Evolutionary conservation across 106 monocot species (phyloP).

Genomic region (Acorus gramineus): DNA sequence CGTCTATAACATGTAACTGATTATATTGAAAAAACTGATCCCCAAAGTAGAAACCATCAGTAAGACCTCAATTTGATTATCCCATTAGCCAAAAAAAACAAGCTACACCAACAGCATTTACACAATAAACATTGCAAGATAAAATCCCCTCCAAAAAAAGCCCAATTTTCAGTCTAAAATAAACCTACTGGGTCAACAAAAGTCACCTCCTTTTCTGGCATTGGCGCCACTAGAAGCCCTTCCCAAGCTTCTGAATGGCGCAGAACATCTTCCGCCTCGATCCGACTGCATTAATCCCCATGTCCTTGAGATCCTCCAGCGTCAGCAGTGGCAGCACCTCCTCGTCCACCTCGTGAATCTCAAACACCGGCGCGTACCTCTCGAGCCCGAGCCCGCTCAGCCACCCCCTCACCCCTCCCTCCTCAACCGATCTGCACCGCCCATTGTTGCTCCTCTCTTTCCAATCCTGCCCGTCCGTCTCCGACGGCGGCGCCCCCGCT

Average conservation of each 20-base stretch:
- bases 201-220: no score
- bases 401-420: conserved; percentile 49
- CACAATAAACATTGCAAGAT: no score
- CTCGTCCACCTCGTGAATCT: conserved; percentile 92
- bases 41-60: no score
- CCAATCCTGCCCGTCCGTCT: conserved; percentile 23
- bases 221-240: conserved; percentile 4
- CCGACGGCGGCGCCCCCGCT: no score
- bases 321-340: conserved; percentile 82
- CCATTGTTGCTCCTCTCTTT: conserved; percentile 9
- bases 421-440: conserved; percentile 14
- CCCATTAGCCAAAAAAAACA: no score
- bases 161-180: no score
- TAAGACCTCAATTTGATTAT: no score
- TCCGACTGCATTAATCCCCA: conserved; percentile 91
- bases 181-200: no score
- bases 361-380: conserved; percentile 62
- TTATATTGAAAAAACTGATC: no score
- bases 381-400: conserved; percentile 53
- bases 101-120: no score
- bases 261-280: conserved; percentile 77
- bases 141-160: no score
- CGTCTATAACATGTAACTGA: no score
- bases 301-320: conserved; percentile 79
- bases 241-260: conserved; percentile 76